phyloP scores from a whole-genome alignment of 2,329 filamentous ascomycete genomes.

The Taxawa tesnikishii region DNA sequence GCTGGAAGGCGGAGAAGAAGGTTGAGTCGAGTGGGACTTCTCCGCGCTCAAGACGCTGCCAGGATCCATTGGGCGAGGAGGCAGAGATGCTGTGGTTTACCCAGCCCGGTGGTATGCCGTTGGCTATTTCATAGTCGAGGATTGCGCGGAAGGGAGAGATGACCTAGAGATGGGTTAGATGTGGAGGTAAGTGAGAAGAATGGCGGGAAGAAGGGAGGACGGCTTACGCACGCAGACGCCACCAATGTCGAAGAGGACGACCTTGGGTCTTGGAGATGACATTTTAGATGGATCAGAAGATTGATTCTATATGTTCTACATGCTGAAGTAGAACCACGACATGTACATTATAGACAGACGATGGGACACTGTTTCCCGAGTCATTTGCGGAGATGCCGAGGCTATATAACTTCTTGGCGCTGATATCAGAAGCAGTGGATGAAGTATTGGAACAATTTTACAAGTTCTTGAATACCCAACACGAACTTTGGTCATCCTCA shows the following conservation, averaged over 20 bases:
- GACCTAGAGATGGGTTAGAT: conserved; percentile 45
- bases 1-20: conserved; percentile 67
- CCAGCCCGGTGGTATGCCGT: conserved; percentile 75
- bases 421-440: too few species aligned
- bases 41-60: conserved; percentile 81
- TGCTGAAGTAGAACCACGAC: too few species aligned
- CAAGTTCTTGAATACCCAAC: too few species aligned
- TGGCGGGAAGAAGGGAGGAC: background rate
- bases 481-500: too few species aligned
- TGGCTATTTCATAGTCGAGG: conserved; percentile 69
- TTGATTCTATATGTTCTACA: too few species aligned
- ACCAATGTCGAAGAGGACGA: conserved; percentile 86
- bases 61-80: conserved; percentile 65
- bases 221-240: conserved; percentile 75
- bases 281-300: too few species aligned
- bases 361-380: too few species aligned
- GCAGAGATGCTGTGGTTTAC: conserved; percentile 81
- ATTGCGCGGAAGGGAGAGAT: conserved; percentile 88
- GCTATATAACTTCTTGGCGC: too few species aligned
- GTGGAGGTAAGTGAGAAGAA: background rate
- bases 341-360: too few species aligned
- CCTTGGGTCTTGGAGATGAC: conserved; percentile 42
- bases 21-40: conserved; percentile 59
- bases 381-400: too few species aligned
- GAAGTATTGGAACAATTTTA: too few species aligned